phyloP scores from a whole-genome alignment of 2,329 filamentous ascomycete species.

The Aureobasidium sp. region DNA sequence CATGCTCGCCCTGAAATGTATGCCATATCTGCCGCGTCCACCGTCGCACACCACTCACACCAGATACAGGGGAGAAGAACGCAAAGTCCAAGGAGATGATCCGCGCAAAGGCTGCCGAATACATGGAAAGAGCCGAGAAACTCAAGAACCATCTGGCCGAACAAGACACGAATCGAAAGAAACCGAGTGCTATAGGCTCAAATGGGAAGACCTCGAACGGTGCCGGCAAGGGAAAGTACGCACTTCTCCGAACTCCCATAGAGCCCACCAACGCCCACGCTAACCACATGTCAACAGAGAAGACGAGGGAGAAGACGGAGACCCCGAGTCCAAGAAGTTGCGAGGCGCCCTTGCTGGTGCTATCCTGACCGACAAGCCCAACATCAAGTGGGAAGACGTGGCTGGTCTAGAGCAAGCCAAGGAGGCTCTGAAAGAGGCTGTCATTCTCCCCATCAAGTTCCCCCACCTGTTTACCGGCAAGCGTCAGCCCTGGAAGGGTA shows the following conservation, averaged over 20 bases:
- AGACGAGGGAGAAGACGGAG: slow-evolving; percentile 60
- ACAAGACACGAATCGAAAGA: slow-evolving; percentile 61
- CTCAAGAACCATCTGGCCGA: slow-evolving; percentile 84
- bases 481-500: slow-evolving; percentile 96
- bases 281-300: slow-evolving; percentile 20
- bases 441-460: slow-evolving; percentile 96
- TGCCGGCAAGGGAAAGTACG: slow-evolving; percentile 54
- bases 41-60: slow-evolving; percentile 18
- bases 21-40: neutral
- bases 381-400: slow-evolving; percentile 97
- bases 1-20: slow-evolving; percentile 94
- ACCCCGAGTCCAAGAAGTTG: slow-evolving; percentile 93
- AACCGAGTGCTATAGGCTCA: slow-evolving; percentile 63
- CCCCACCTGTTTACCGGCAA: slow-evolving; percentile 94
- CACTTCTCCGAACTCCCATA: neutral
- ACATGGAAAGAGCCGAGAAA: slow-evolving; percentile 98
- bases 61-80: slow-evolving; percentile 75
- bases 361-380: slow-evolving; percentile 90
- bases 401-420: slow-evolving; percentile 91
- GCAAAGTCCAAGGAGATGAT: slow-evolving; percentile 96
- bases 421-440: slow-evolving; percentile 94
- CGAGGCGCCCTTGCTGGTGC: slow-evolving; percentile 83
- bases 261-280: neutral
- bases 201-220: slow-evolving; percentile 62
- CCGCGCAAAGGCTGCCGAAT: slow-evolving; percentile 86